Conservation (phyloP, 2,329 filamentous ascomycete genomes). For the Clonostachys sp. region DNA sequence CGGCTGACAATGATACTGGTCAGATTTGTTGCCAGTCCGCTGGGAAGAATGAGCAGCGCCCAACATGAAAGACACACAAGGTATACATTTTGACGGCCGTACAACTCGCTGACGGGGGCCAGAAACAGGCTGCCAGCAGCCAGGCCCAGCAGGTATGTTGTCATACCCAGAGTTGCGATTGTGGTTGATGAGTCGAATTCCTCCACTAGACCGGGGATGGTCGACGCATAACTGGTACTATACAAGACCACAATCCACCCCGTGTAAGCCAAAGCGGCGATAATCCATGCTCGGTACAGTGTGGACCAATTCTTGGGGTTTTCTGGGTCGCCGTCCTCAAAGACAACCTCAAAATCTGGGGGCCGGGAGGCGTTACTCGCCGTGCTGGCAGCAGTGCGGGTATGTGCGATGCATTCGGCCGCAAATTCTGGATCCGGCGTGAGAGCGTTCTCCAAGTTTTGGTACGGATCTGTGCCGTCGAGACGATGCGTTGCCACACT, state of each 20-base stretch:
- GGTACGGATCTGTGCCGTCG: slow-evolving; percentile 18
- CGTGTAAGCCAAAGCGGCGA: slow-evolving; percentile 38
- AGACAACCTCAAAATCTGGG: slow-evolving; percentile 69
- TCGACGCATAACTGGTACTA: slow-evolving; percentile 74
- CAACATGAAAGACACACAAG: slow-evolving; percentile 60
- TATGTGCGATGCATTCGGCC: slow-evolving; percentile 38
- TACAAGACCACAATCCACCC: slow-evolving; percentile 60
- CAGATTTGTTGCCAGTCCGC: slow-evolving; percentile 64
- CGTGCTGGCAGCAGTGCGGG: slow-evolving; percentile 33
- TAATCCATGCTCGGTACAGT: slow-evolving; percentile 35
- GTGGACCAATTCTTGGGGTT: slow-evolving; percentile 68
- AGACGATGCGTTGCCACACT: slow-evolving; percentile 6
- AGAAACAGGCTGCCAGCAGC: slow-evolving; percentile 68
- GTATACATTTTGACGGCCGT: slow-evolving; percentile 66
- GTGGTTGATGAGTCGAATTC: slow-evolving; percentile 60
- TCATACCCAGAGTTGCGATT: slow-evolving; percentile 70
- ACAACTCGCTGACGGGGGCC: slow-evolving; percentile 70
- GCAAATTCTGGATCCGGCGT: slow-evolving; percentile 30
- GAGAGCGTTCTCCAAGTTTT: slow-evolving; percentile 29
- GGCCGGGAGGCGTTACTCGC: slow-evolving; percentile 35
- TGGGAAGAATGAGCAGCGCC: slow-evolving; percentile 65
- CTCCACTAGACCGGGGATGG: slow-evolving; percentile 61
- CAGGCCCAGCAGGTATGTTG: slow-evolving; percentile 72
- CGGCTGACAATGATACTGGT: slow-evolving; percentile 65
- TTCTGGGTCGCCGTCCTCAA: slow-evolving; percentile 55